A percentile compares a stretch with the other conserved stretches of the same genome.
Conservation (phyloP, 163 green algal genomes). For the Chlamydomonas reinhardtii region DNA sequence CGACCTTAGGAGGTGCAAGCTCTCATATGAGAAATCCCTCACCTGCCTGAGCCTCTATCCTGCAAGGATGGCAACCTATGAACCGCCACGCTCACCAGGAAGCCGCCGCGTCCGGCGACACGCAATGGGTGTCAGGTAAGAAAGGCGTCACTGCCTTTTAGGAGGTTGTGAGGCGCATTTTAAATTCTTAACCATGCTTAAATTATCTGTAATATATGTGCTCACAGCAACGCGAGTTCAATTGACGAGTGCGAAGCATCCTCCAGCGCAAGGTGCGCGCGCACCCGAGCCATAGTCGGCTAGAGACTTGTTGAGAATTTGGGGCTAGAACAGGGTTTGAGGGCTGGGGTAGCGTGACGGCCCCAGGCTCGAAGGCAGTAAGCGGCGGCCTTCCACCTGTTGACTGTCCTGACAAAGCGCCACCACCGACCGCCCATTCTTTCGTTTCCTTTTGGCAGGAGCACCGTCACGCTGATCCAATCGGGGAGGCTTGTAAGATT, state of each 20-base stretch:
- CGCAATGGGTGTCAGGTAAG: constrained; percentile 32
- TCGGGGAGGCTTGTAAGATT: constrained; percentile 10
- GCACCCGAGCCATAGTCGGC: too few species aligned
- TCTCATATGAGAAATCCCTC: too few species aligned
- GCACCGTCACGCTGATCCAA: constrained; percentile 22
- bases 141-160: background rate
- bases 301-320: background rate
- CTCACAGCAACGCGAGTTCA: background rate
- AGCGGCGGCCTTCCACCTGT: too few species aligned
- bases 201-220: background rate
- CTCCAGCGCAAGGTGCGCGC: background rate
- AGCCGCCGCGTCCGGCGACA: constrained; percentile 28
- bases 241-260: background rate
- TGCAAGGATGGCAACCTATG: too few species aligned
- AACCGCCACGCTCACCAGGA: too few species aligned
- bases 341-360: too few species aligned
- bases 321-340: too few species aligned
- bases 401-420: background rate
- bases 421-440: background rate
- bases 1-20: too few species aligned
- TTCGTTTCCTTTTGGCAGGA: background rate
- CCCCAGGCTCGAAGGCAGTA: background rate
- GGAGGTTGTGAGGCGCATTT: background rate
- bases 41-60: too few species aligned
- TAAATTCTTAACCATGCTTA: background rate